Conservation (phyloP, 495 filamentous ascomycete genomes). For the Penicillium goetzii region DNA sequence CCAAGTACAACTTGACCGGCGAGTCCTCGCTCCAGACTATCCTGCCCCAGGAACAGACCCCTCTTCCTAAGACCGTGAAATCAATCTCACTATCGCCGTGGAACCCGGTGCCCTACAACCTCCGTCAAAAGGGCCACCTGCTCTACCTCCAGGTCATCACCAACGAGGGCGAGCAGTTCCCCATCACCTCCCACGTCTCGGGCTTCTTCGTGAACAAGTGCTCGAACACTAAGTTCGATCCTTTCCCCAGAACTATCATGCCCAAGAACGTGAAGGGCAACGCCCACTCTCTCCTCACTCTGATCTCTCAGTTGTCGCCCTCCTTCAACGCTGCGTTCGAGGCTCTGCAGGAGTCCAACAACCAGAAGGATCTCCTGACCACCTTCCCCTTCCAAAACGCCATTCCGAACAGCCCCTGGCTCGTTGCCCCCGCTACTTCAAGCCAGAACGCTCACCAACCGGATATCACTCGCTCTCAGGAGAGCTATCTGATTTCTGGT, state of each 20-base stretch:
- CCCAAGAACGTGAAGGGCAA: conserved; percentile 60
- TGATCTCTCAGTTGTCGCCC: conserved; percentile 77
- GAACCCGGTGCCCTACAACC: conserved; percentile 93
- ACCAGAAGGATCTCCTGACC: conserved; percentile 80
- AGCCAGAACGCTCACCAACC: conserved; percentile 70
- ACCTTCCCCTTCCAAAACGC: conserved; percentile 95
- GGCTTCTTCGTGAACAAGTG: conserved; percentile 98
- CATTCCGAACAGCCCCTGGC: conserved; percentile 89
- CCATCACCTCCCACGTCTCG: conserved; percentile 89
- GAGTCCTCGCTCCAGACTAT: conserved; percentile 69
- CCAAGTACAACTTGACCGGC: conserved; percentile 76
- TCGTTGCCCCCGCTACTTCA: conserved; percentile 70
- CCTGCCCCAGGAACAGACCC: conserved; percentile 63
- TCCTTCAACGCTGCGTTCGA: conserved; percentile 77
- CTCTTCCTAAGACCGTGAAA: conserved; percentile 86
- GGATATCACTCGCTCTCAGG: conserved; percentile 88
- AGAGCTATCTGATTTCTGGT: conserved; percentile 86
- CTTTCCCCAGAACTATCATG: conserved; percentile 66
- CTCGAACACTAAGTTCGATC: conserved; percentile 89
- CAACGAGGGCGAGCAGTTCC: conserved; percentile 88
- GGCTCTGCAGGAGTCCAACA: conserved; percentile 77
- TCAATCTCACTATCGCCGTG: conserved; percentile 85
- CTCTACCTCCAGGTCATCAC: conserved; percentile 88
- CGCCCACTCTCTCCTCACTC: conserved; percentile 83
- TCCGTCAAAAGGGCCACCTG: conserved; percentile 89